Percentiles rank a stretch among this genome's conserved stretches.
These are phyloP conservation scores for sweet orange (Citrus sinensis) DNA, from an alignment of 345 rosid species.

Conservation along the genomic window DVS_A1.0 CM039165.1:28837001-28837500, in stretches of 20 bases:
- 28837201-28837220: not conserved
- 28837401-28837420: constrained; percentile 46
- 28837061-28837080: constrained; percentile 51
- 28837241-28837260: not conserved
- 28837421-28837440: constrained; percentile 39
- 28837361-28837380: constrained; percentile 34
- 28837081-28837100: constrained; percentile 32
- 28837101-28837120: constrained; percentile 37
- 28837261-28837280: not conserved
- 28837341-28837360: constrained; percentile 1
- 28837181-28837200: not conserved
- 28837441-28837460: constrained; percentile 41
- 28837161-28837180: not conserved
- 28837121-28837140: not conserved
- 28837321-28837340: not conserved
- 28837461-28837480: constrained; percentile 66
- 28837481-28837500: constrained; percentile 71
- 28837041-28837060: constrained; percentile 63
- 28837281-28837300: not conserved
- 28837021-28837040: constrained; percentile 67
- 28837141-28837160: not conserved
- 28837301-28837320: not conserved
- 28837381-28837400: constrained; percentile 56
- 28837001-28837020: constrained; percentile 45
- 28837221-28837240: not conserved